Evolutionary conservation across 2,329 filamentous ascomycete genomes (phyloP).

Genomic region (Massarina eburnea): DNA sequence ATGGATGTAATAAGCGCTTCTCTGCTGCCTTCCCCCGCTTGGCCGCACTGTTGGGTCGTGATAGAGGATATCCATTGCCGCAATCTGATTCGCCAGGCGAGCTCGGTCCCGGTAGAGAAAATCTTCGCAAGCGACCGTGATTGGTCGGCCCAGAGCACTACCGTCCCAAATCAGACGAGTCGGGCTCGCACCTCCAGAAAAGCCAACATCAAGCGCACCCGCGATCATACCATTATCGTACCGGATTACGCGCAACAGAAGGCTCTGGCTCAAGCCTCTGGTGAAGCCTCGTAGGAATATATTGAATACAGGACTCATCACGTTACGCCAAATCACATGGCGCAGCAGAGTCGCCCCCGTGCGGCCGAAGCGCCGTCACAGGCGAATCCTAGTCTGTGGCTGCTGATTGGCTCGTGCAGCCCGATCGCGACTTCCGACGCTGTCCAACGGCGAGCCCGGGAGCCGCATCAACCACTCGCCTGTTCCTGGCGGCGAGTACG

Average conservation of each 20-base stretch:
- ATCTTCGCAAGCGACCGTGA: not conserved
- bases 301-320: constrained; percentile 21
- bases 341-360: constrained; percentile 8
- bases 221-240: constrained; percentile 4
- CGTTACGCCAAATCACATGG: constrained; percentile 29
- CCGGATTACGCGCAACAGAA: not conserved
- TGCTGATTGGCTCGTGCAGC: constrained; percentile 25
- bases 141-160: not conserved
- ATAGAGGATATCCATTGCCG: constrained; percentile 1
- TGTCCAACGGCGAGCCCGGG: constrained; percentile 31
- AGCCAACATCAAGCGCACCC: not conserved
- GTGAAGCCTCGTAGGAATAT: no score
- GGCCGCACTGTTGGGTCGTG: constrained; percentile 1
- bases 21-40: constrained; percentile 3
- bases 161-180: not conserved
- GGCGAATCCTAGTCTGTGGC: constrained; percentile 22
- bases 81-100: not conserved
- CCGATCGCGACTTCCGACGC: constrained; percentile 14
- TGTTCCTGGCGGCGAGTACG: constrained; percentile 21
- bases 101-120: not conserved
- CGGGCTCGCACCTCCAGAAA: not conserved
- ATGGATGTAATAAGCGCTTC: constrained; percentile 1
- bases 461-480: constrained; percentile 24
- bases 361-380: constrained; percentile 21
- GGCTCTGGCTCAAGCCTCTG: constrained; percentile 5